Conservation (phyloP, 2,329 filamentous ascomycete genomes). For the Paramyrothecium sp. region DNA sequence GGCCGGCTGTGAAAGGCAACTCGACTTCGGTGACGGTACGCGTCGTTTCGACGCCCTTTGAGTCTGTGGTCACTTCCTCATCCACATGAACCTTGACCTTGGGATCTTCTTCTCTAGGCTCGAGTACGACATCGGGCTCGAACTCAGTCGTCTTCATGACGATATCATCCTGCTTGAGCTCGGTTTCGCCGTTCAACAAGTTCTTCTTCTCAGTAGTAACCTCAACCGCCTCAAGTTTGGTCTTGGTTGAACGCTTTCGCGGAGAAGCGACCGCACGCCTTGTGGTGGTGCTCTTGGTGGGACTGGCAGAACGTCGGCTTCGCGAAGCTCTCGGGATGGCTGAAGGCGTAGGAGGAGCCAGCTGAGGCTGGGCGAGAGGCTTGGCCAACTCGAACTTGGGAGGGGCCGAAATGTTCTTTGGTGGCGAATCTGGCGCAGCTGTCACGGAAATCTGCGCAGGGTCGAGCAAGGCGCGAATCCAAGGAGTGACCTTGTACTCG, state of each 20-base stretch:
- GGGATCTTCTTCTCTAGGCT: constrained; percentile 53
- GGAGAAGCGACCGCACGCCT: constrained; percentile 51
- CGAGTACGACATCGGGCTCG: constrained; percentile 46
- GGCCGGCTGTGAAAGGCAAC: constrained; percentile 61
- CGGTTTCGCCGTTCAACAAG: constrained; percentile 26
- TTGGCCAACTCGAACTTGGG: constrained; percentile 69
- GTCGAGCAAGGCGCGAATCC: constrained; percentile 92
- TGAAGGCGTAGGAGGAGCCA: constrained; percentile 50
- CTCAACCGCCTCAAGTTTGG: constrained; percentile 38
- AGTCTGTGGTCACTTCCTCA: constrained; percentile 55
- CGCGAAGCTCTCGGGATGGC: constrained; percentile 45
- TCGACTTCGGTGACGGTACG: constrained; percentile 75
- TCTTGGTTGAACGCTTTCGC: constrained; percentile 50
- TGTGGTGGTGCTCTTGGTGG: constrained; percentile 40
- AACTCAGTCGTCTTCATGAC: constrained; percentile 48
- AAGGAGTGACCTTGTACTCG: constrained; percentile 81
- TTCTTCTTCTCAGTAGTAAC: constrained; percentile 22
- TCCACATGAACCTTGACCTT: constrained; percentile 71
- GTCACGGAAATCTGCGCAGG: constrained; percentile 69
- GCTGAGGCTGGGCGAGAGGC: constrained; percentile 28
- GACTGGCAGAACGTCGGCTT: constrained; percentile 56
- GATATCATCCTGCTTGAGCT: constrained; percentile 28
- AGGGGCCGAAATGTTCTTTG: constrained; percentile 76
- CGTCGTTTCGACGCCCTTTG: constrained; percentile 62
- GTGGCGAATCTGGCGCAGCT: constrained; percentile 62